These are phyloP conservation scores for Pestalotiopsis sp. DNA, from an alignment of 2,329 filamentous ascomycete species.

Conservation along the genomic window DNA sequence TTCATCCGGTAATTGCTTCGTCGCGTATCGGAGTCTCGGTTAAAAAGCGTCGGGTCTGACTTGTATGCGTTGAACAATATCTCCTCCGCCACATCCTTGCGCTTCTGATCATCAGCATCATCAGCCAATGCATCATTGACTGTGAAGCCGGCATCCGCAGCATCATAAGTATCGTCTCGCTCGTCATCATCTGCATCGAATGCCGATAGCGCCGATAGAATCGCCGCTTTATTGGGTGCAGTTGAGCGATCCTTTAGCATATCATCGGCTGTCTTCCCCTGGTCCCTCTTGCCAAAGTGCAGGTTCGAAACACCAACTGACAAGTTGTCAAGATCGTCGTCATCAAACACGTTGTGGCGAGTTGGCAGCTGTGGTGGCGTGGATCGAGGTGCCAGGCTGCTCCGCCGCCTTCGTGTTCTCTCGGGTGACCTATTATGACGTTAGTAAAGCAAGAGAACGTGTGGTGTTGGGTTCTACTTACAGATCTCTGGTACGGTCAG, in stretches of 20 bases:
- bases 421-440: constrained; percentile 25
- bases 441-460: neutral
- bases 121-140: constrained; percentile 71
- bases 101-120: constrained; percentile 45
- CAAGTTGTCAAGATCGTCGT: constrained; percentile 77
- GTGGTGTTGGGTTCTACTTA: constrained; percentile 34
- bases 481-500: constrained; percentile 67
- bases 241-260: constrained; percentile 66
- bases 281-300: constrained; percentile 75
- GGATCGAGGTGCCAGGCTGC: constrained; percentile 57
- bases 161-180: constrained; percentile 94
- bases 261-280: constrained; percentile 68
- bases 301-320: constrained; percentile 66
- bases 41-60: constrained; percentile 65
- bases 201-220: constrained; percentile 81
- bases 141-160: constrained; percentile 86
- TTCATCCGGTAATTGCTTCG: constrained; percentile 62
- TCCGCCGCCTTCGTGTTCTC: constrained; percentile 28
- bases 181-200: constrained; percentile 97
- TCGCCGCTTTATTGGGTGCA: constrained; percentile 78
- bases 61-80: constrained; percentile 74
- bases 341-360: constrained; percentile 76
- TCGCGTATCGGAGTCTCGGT: constrained; percentile 70
- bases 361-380: constrained; percentile 59
- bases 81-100: constrained; percentile 64